Conservation (phyloP, 768 basidiomycete species). For the Lentinula aciculospora region DNA sequence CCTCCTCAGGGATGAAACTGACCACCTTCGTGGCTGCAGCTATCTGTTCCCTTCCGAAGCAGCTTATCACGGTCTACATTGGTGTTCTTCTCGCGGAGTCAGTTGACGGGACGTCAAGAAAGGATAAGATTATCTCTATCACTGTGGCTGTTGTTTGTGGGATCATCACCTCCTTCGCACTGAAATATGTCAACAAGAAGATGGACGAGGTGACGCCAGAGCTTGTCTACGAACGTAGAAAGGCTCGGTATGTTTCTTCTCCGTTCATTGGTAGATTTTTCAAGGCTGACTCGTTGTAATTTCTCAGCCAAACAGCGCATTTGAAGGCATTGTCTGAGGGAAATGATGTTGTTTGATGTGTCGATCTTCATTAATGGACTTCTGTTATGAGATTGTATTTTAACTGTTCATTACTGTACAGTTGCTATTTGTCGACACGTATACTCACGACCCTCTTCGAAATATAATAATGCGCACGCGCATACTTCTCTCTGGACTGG, state of each 20-base stretch:
- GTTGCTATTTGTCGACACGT: background rate
- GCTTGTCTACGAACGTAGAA: conserved; percentile 17
- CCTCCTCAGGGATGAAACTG: conserved; percentile 35
- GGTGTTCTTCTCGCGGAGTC: conserved; percentile 20
- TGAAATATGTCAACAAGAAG: conserved; percentile 31
- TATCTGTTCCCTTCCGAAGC: conserved; percentile 35
- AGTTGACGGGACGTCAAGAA: background rate
- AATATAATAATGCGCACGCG: background rate
- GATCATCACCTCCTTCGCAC: conserved; percentile 29
- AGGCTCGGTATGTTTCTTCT: conserved; percentile 9
- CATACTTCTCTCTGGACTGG: background rate
- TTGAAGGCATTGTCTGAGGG: background rate
- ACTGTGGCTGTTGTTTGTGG: conserved; percentile 27
- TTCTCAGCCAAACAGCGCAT: background rate
- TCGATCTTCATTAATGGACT: background rate
- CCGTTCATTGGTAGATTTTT: background rate
- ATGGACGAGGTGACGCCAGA: conserved; percentile 22
- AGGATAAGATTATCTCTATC: conserved; percentile 28
- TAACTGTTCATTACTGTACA: background rate
- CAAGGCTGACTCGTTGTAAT: background rate
- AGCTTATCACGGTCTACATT: conserved; percentile 39
- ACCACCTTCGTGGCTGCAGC: conserved; percentile 33
- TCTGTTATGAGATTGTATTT: background rate
- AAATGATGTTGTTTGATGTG: background rate
- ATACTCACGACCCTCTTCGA: background rate